Evolutionary conservation across 768 basidiomycete genomes (phyloP), one percentile per base, ranked within the genome.

Genomic region (Auricularia sp.): DNA sequence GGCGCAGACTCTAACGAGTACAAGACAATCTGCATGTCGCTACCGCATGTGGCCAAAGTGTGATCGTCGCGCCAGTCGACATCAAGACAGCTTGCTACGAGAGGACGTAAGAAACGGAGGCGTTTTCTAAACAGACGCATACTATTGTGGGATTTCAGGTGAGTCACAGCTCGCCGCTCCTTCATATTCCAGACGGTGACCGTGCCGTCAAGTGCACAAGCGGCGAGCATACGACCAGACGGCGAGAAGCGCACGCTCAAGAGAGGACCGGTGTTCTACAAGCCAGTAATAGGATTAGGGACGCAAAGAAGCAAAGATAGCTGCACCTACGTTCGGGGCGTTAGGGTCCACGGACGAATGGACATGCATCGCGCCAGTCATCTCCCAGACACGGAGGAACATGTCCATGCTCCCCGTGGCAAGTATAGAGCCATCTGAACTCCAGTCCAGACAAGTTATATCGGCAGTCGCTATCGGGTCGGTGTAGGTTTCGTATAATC

Each of bases 351-450:
- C 37, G 29, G 36, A 56, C 18, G 86, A 80, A 34, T 80, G 78
- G 68, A 90, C 83, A 74, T 90, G 87, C 24, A 83, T 64, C 33
- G 81, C 76, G 24, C 89, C 91, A 24, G 76, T 72, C 14, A 77
- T 73, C 18, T 81, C 84, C 70, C 79, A 88, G 51, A 94, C 78
- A 42, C 92, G 84, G 51, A 94, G 80, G 18, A 84, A 75, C 11
- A 84, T 81, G 68, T 93, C 91, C 67, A 88, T 90, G 21, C 88
- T 91, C 11, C 89, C 91, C 65, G 92, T 82, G 3, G 89, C 90
- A 42, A 94, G 77, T 13, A 90, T 76, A 34, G 82, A 82, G 18
- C 92, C 92, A 62, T 89, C 86, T 3, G 76, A 72, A 68, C 84
- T 90, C 91, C 91, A 94, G 70, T 89, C 84, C 58, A 94, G 70